Evolutionary conservation across 371 early-diverging fungal genomes (phyloP).

Genomic region (Fennellomyces sp.): DNA sequence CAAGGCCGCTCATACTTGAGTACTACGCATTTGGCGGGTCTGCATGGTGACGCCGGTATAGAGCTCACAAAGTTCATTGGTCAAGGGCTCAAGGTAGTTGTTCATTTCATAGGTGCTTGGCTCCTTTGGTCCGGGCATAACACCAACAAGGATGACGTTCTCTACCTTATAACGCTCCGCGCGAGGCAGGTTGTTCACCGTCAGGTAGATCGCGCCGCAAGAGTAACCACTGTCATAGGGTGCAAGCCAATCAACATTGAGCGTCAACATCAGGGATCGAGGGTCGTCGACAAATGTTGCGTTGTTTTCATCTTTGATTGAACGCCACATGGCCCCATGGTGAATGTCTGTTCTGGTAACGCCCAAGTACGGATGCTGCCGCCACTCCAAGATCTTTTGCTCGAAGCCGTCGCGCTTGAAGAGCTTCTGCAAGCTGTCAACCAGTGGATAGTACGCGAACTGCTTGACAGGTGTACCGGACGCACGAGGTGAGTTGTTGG

Average conservation of each 20-base stretch:
- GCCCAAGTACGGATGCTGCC: not conserved
- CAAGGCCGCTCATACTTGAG: slow-evolving; percentile 10
- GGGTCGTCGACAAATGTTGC: not conserved
- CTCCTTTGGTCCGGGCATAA: slow-evolving; percentile 18
- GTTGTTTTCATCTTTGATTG: not conserved
- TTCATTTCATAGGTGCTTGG: slow-evolving; percentile 11
- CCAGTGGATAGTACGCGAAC: slow-evolving; percentile 1
- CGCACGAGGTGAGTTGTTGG: not conserved
- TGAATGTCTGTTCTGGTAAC: not conserved
- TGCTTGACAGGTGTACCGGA: not conserved
- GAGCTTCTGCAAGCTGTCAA: not conserved
- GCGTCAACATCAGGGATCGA: slow-evolving; percentile 3
- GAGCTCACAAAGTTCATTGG: slow-evolving; percentile 6
- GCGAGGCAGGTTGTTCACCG: slow-evolving; percentile 13
- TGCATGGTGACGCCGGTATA: slow-evolving; percentile 10
- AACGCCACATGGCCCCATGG: slow-evolving; percentile 1
- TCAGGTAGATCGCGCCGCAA: slow-evolving; percentile 11
- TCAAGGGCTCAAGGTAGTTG: slow-evolving; percentile 13
- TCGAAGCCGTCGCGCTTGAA: not conserved
- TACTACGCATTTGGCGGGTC: not conserved
- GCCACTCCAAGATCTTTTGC: slow-evolving; percentile 6
- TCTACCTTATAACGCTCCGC: slow-evolving; percentile 2
- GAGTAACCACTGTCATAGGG: slow-evolving; percentile 1
- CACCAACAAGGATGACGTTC: slow-evolving; percentile 16
- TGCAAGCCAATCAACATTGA: slow-evolving; percentile 20